Percentiles rank a stretch among this genome's conserved stretches.
phyloP scores from a whole-genome alignment of 1,284 basidiomycete species.

The Lentinula novae-zelandiae region DNA sequence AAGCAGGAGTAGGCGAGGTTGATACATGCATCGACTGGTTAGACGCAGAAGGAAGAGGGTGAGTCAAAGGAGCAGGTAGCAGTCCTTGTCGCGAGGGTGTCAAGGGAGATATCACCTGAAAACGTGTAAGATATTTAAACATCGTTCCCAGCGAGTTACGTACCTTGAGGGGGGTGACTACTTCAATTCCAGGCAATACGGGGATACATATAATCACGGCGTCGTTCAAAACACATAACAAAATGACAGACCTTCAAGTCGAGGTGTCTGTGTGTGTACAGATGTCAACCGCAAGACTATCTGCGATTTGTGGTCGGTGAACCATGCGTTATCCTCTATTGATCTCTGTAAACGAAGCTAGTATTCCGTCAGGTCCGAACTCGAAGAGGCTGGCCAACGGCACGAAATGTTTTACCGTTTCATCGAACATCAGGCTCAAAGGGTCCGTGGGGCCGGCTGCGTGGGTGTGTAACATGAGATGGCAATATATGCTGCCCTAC shows the following conservation, averaged over 20 bases:
- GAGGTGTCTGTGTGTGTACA: slow-evolving; percentile 11
- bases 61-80: background rate
- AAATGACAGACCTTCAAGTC: slow-evolving; percentile 6
- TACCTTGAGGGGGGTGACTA: slow-evolving; percentile 20
- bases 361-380: slow-evolving; percentile 11
- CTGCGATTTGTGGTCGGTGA: slow-evolving; percentile 25
- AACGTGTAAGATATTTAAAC: slow-evolving; percentile 4
- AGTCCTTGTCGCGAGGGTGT: background rate
- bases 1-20: background rate
- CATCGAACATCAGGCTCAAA: slow-evolving; percentile 47
- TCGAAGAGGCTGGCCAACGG: background rate
- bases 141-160: slow-evolving; percentile 20
- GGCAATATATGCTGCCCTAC: slow-evolving; percentile 54
- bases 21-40: background rate
- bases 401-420: slow-evolving; percentile 40
- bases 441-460: slow-evolving; percentile 33
- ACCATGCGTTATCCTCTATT: slow-evolving; percentile 31
- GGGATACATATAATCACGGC: background rate
- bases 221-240: background rate
- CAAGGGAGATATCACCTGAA: background rate
- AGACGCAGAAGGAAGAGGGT: background rate
- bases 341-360: slow-evolving; percentile 41
- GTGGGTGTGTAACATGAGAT: slow-evolving; percentile 49
- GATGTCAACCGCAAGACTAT: slow-evolving; percentile 31
- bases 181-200: background rate